phyloP scores from a whole-genome alignment of 345 rosid genomes.

The Ceriops zippeliana region DNA sequence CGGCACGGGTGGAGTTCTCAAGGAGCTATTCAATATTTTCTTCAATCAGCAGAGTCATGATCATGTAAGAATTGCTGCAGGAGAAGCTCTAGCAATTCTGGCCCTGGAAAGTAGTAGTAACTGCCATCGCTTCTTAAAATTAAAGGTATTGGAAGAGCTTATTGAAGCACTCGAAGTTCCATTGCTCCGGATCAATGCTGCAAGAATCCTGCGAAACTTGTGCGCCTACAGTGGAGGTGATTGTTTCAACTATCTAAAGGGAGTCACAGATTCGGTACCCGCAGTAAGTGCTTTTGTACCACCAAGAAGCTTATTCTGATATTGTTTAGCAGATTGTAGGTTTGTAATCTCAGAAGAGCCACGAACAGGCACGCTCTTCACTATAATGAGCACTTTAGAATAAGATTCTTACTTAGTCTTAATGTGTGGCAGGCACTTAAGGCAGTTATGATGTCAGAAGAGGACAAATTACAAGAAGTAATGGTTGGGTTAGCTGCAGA shows the following conservation, averaged over 20 bases:
- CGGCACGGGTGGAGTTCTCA: constrained; percentile 75
- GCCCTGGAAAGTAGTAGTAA: constrained; percentile 70
- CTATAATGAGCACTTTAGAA: neutral
- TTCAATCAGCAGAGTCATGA: constrained; percentile 40
- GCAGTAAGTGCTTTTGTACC: constrained; percentile 39
- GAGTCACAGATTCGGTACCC: constrained; percentile 55
- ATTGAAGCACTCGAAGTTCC: constrained; percentile 52
- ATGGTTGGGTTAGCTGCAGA: constrained; percentile 69
- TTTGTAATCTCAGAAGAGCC: neutral
- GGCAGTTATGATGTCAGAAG: constrained; percentile 49
- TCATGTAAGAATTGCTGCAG: constrained; percentile 64
- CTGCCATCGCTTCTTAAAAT: constrained; percentile 61
- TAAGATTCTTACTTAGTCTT: neutral
- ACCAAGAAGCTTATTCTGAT: neutral
- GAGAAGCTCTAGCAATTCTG: constrained; percentile 87
- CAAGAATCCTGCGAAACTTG: constrained; percentile 68
- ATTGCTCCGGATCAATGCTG: constrained; percentile 59
- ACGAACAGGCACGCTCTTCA: neutral
- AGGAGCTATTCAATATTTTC: constrained; percentile 74
- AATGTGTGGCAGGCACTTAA: constrained; percentile 52
- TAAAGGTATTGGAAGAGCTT: constrained; percentile 45
- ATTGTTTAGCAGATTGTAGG: neutral
- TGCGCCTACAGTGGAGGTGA: constrained; percentile 50
- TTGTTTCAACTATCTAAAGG: constrained; percentile 50
- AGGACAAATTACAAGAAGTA: constrained; percentile 80